Conservation (phyloP, 768 basidiomycete species). For the Collybia sp. region DNA sequence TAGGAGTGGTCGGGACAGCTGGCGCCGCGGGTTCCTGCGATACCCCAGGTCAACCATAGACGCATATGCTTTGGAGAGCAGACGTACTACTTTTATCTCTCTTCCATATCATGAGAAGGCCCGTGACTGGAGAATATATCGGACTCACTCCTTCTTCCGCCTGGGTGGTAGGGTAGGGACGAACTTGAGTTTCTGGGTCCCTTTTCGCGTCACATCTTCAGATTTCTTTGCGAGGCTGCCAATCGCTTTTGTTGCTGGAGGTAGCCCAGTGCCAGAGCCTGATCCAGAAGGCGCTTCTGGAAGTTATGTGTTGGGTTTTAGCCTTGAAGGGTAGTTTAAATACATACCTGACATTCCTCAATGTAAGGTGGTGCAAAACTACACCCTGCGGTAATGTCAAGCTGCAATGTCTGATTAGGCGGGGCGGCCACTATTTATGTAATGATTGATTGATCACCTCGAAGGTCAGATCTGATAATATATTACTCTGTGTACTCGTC, state of each 20-base stretch:
- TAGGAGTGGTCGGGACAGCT: conserved; percentile 21
- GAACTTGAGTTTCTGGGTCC: conserved; percentile 76
- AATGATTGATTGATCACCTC: not conserved
- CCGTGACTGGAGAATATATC: no score
- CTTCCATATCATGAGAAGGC: conserved; percentile 22
- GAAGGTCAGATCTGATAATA: no score
- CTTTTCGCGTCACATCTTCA: conserved; percentile 67
- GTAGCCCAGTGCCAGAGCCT: conserved; percentile 12
- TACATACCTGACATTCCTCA: conserved; percentile 20
- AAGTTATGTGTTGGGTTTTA: conserved; percentile 6
- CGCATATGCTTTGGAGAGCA: not conserved
- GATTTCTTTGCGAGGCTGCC: conserved; percentile 72
- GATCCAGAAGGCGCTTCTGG: conserved; percentile 30
- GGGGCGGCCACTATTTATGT: no score
- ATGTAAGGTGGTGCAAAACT: not conserved
- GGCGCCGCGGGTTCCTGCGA: conserved; percentile 43
- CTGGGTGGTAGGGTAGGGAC: conserved; percentile 71
- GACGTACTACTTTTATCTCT: conserved; percentile 60
- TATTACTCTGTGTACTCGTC: no score
- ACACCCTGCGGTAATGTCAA: no score
- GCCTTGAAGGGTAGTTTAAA: not conserved
- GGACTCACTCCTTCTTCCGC: conserved; percentile 75
- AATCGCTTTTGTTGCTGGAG: conserved; percentile 56
- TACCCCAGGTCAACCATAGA: conserved; percentile 5
- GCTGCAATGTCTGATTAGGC: no score